Conservation (phyloP, 257 asterid species). For the Lithospermum erythrorhizon region DNA sequence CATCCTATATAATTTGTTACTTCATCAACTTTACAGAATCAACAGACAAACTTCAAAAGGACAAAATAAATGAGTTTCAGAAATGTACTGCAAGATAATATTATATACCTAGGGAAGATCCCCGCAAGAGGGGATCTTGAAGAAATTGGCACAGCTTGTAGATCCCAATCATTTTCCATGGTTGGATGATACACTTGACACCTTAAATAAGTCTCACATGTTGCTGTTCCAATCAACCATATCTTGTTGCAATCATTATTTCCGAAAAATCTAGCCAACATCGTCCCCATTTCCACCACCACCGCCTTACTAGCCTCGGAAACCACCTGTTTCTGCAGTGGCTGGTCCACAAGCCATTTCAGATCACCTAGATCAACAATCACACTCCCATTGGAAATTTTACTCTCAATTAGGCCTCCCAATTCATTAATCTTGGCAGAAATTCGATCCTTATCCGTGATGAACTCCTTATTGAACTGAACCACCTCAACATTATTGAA, state of each 20-base stretch:
- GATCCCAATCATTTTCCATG: conserved; percentile 93
- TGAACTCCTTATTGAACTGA: conserved; percentile 39
- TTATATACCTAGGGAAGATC: conserved; percentile 58
- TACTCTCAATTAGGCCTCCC: conserved; percentile 37
- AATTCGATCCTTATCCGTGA: conserved; percentile 32
- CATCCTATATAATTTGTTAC: no score
- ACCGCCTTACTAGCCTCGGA: conserved; percentile 48
- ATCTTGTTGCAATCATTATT: conserved; percentile 13
- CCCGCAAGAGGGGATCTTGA: conserved; percentile 66
- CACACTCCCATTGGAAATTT: conserved; percentile 42
- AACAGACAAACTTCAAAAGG: not conserved
- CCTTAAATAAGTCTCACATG: conserved; percentile 88
- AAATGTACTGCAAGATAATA: not conserved
- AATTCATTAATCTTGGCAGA: conserved; percentile 46
- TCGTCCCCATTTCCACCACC: conserved; percentile 54
- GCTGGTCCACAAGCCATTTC: conserved; percentile 91
- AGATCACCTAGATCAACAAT: conserved; percentile 85
- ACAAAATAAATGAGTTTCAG: not conserved
- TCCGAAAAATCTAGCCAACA: conserved; percentile 33
- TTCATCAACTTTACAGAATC: not conserved
- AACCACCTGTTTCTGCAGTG: conserved; percentile 40
- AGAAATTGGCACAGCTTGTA: conserved; percentile 83
- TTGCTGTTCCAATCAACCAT: conserved; percentile 93
- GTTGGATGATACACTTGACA: conserved; percentile 92
- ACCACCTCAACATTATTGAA: conserved; percentile 43